Conservation (phyloP, 2,329 filamentous ascomycete genomes). For the Aspergillus ochraceoroseus region DNA sequence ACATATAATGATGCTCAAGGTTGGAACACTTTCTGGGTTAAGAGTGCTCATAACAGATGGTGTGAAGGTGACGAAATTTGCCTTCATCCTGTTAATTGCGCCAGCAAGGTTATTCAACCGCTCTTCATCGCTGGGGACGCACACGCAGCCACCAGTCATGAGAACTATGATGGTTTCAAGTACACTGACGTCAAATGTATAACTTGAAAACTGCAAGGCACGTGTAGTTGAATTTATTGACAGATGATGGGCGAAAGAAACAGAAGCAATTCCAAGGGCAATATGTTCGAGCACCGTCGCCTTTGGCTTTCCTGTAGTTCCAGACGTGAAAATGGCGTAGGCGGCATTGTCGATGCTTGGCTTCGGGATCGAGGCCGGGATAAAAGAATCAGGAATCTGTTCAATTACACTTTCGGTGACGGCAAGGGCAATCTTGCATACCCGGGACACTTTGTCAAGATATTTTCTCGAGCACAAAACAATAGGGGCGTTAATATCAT, state of each 20-base stretch:
- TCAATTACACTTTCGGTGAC: conserved; percentile 29
- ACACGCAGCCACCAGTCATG: conserved; percentile 55
- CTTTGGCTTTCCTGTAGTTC: conserved; percentile 54
- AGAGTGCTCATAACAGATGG: conserved; percentile 53
- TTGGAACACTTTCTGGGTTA: conserved; percentile 43
- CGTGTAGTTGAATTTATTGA: conserved; percentile 51
- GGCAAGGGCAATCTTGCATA: conserved; percentile 27
- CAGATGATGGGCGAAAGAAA: conserved; percentile 50
- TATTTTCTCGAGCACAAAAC: conserved; percentile 34
- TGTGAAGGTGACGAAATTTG: conserved; percentile 54
- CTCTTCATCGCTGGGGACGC: conserved; percentile 52
- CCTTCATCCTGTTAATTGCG: conserved; percentile 49
- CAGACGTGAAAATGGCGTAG: conserved; percentile 59
- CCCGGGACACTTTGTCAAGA: conserved; percentile 27
- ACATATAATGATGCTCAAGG: conserved; percentile 42
- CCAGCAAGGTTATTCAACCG: conserved; percentile 49
- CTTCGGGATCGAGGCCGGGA: conserved; percentile 14
- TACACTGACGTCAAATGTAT: conserved; percentile 53
- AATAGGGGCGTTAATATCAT: conserved; percentile 33
- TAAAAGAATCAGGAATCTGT: conserved; percentile 24
- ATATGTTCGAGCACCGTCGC: conserved; percentile 60
- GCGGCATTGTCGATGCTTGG: conserved; percentile 39
- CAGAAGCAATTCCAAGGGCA: conserved; percentile 53
- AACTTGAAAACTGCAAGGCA: conserved; percentile 56
- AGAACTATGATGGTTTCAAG: conserved; percentile 54